Percentiles rank a stretch among this genome's conserved stretches.
Evolutionary conservation across 2,329 filamentous ascomycete genomes (phyloP).

Genomic region (Anthostomella pinea): DNA sequence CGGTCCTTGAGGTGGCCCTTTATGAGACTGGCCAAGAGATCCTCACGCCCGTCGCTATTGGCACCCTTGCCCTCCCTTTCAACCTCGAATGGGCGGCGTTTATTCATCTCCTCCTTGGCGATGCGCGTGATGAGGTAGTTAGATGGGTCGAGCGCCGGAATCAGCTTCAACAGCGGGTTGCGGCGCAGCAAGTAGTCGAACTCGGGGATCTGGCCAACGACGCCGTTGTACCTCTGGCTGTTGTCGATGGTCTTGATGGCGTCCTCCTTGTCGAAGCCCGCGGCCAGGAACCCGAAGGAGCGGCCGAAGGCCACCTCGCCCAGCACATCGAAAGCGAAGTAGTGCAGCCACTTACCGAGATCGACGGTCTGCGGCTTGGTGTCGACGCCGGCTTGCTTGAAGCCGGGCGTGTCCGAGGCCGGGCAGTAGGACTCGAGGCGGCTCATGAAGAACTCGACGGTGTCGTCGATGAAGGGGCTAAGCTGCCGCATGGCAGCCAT

Average conservation of each 20-base stretch:
- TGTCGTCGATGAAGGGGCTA: conserved; percentile 49
- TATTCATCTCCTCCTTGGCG: conserved; percentile 47
- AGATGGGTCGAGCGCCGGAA: conserved; percentile 41
- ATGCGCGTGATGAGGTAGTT: conserved; percentile 51
- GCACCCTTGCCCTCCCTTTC: conserved; percentile 41
- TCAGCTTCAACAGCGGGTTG: conserved; percentile 44
- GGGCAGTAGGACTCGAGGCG: conserved; percentile 42
- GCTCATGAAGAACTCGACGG: conserved; percentile 42
- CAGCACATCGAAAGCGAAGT: conserved; percentile 47
- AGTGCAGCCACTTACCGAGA: conserved; percentile 45
- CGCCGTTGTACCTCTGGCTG: conserved; percentile 50
- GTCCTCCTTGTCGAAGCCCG: conserved; percentile 47
- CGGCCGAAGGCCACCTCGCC: conserved; percentile 51
- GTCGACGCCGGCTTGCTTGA: conserved; percentile 12
- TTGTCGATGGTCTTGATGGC: conserved; percentile 53
- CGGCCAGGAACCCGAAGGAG: conserved; percentile 50
- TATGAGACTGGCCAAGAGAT: conserved; percentile 50
- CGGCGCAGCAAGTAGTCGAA: conserved; percentile 45
- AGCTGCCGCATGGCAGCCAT: conserved; percentile 54
- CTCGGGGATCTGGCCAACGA: conserved; percentile 50
- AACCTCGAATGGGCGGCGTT: conserved; percentile 45
- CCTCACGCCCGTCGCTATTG: conserved; percentile 43
- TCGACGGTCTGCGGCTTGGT: conserved; percentile 34
- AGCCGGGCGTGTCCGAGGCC: conserved; percentile 13
- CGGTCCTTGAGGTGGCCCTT: conserved; percentile 51